phyloP scores from a whole-genome alignment of 2,329 filamentous ascomycete species.

The Penicillium sumatraense region DNA sequence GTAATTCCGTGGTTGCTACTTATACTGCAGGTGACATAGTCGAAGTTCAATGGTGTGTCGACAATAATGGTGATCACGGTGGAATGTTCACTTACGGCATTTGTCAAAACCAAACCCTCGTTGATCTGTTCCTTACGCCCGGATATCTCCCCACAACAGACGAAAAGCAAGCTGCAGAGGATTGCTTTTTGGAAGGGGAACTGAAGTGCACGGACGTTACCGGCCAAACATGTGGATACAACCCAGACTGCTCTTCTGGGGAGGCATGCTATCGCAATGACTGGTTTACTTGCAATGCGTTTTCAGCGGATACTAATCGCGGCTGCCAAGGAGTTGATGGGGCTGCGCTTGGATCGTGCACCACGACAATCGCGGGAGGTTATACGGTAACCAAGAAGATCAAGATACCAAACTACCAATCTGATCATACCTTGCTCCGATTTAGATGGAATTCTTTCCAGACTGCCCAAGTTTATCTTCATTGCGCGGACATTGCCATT shows the following conservation, averaged over 20 bases:
- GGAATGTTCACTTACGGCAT: constrained; percentile 63
- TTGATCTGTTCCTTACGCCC: constrained; percentile 56
- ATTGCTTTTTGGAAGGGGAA: constrained; percentile 56
- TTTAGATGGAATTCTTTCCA: constrained; percentile 62
- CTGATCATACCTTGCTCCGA: constrained; percentile 57
- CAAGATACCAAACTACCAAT: constrained; percentile 54
- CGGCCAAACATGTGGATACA: constrained; percentile 56
- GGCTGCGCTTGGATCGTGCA: constrained; percentile 51
- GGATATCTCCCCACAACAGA: constrained; percentile 54
- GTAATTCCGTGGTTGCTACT: constrained; percentile 46
- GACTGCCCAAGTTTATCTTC: constrained; percentile 59
- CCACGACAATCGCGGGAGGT: constrained; percentile 58
- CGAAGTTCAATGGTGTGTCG: constrained; percentile 61
- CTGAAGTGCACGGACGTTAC: constrained; percentile 56
- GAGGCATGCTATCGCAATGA: constrained; percentile 56
- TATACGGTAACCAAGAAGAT: constrained; percentile 60
- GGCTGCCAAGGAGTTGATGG: constrained; percentile 53
- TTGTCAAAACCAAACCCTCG: constrained; percentile 56
- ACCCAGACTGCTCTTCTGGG: constrained; percentile 51
- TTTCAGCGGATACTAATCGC: constrained; percentile 16
- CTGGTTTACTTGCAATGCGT: constrained; percentile 57
- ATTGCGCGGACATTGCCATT: constrained; percentile 59
- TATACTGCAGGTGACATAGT: constrained; percentile 54
- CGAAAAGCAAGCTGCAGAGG: constrained; percentile 60
- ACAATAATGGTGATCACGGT: constrained; percentile 61